A percentile compares a stretch with the other conserved stretches of the same genome.
These are phyloP conservation scores for Aspergillus pseudonomiae DNA, from an alignment of 2,329 filamentous ascomycete species.

Conservation along the genomic window DNA sequence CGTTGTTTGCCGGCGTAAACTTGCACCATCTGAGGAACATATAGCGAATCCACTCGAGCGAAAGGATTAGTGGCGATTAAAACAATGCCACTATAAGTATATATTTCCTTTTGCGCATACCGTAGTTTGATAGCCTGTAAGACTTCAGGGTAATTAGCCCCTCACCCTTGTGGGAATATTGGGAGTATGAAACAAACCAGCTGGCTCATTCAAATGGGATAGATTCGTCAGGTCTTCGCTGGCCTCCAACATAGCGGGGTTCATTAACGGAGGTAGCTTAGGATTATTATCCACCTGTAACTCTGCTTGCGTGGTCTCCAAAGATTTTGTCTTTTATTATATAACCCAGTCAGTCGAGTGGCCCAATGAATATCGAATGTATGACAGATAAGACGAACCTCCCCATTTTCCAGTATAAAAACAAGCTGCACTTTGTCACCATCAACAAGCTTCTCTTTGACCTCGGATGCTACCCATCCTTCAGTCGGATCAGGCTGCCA, in stretches of 20 bases:
- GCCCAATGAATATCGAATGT: not conserved
- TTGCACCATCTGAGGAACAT: conserved; percentile 99
- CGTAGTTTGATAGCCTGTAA: conserved; percentile 96
- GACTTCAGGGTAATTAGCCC: conserved; percentile 59
- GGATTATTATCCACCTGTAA: conserved; percentile 76
- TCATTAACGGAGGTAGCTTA: conserved; percentile 90
- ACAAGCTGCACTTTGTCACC: conserved; percentile 85
- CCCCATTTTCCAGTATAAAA: conserved; percentile 89
- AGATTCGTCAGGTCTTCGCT: conserved; percentile 97
- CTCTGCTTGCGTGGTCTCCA: conserved; percentile 76
- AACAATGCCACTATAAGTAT: conserved; percentile 98
- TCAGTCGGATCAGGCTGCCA: conserved; percentile 97
- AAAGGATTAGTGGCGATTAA: conserved; percentile 98
- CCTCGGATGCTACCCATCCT: conserved; percentile 96
- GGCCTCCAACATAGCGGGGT: conserved; percentile 95
- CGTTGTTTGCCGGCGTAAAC: conserved; percentile 97
- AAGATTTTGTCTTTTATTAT: conserved; percentile 67
- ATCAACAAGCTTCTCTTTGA: conserved; percentile 79
- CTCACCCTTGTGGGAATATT: conserved; percentile 2
- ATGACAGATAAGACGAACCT: conserved; percentile 59
- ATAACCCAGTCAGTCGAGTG: conserved; percentile 13
- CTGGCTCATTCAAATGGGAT: conserved; percentile 97
- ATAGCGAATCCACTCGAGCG: conserved; percentile 93
- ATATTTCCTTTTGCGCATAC: conserved; percentile 98
- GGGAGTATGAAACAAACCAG: conserved; percentile 64